Evolutionary conservation across 768 basidiomycete species (phyloP), one percentile per base, ranked within the genome.

Genomic region (Tricholoma saponaceum): DNA sequence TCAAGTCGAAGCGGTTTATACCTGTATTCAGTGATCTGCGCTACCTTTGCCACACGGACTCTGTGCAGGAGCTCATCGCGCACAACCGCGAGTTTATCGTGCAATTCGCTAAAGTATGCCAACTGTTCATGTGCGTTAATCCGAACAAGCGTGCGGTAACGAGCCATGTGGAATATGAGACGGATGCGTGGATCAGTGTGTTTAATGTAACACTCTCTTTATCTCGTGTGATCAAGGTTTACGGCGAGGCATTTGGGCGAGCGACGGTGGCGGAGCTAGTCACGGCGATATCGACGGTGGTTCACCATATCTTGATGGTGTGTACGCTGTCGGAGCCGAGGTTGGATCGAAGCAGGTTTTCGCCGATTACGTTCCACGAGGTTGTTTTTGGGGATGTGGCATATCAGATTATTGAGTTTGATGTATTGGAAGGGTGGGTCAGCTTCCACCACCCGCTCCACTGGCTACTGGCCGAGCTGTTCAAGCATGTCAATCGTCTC

Each of bases 1-100:
- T 97, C 84, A 89, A 91, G 71, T 92, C 90, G 16, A 98, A 98
- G 69, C 89, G 95, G 8, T 97, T 96, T 74, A 91, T 95, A 87
- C 91, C 92, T 2, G 85, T 98, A 49, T 96, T 98, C 70, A 89
- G 89, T 63, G 92, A 95, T 70, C 79, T 98, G 28, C 83, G 92
- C 8, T 92, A 92, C 62, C 81, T 94, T 26, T 89, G 87, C 67
- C 87, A 90, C 66, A 94, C 90, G 25, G 74, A 84, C 62, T 83
- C 85, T 14, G 92, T 95, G 3, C 91, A 94, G 60, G 78, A 81
- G 54, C 77, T 92, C 61, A 89, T 99, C 59, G 86, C 89, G 1
- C 77, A 77, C 50, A 82, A 86, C 55, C 79, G 81, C 23, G 76
- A 83, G 1, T 86, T 85, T 67, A 85, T 95, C 66, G 69, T 76